phyloP scores from a whole-genome alignment of 768 basidiomycete genomes.

The Clavaria fumosa region DNA sequence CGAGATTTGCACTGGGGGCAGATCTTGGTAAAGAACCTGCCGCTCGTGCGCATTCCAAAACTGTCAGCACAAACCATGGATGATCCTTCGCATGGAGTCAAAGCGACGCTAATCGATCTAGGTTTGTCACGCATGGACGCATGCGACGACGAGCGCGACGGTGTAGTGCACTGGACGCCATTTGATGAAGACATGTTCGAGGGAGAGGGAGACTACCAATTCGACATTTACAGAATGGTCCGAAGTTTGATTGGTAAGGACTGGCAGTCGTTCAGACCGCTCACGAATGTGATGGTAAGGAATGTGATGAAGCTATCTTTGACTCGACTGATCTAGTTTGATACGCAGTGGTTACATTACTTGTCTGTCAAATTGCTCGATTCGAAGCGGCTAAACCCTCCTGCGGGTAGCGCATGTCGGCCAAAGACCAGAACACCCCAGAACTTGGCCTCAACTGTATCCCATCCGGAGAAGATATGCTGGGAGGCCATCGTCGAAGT shows the following conservation, averaged over 20 bases:
- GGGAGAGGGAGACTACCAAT: slow-evolving; percentile 90
- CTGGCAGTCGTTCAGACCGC: slow-evolving; percentile 69
- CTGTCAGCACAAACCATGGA: slow-evolving; percentile 37
- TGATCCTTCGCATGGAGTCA: slow-evolving; percentile 45
- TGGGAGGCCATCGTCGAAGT: slow-evolving; percentile 55
- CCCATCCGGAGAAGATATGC: slow-evolving; percentile 52
- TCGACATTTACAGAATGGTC: slow-evolving; percentile 91
- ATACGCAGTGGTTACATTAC: slow-evolving; percentile 79
- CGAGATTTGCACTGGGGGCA: slow-evolving; percentile 99
- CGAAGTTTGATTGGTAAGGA: slow-evolving; percentile 34
- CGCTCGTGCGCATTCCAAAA: slow-evolving; percentile 13
- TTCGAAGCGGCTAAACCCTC: slow-evolving; percentile 49
- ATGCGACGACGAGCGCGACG: slow-evolving; percentile 28
- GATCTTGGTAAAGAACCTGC: slow-evolving; percentile 58
- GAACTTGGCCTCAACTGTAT: slow-evolving; percentile 11
- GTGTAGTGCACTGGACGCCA: slow-evolving; percentile 53
- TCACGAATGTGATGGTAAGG: slow-evolving; percentile 83
- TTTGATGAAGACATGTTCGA: slow-evolving; percentile 86
- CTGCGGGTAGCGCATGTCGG: no score
- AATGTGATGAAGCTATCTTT: slow-evolving; percentile 6
- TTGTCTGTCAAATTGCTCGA: slow-evolving; percentile 56
- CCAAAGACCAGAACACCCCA: no score
- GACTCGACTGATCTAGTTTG: neutral
- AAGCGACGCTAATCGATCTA: slow-evolving; percentile 84
- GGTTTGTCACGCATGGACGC: slow-evolving; percentile 79